phyloP scores from a whole-genome alignment of 148 eudicot genomes.

The Fagopyrum homotropicum region DNA sequence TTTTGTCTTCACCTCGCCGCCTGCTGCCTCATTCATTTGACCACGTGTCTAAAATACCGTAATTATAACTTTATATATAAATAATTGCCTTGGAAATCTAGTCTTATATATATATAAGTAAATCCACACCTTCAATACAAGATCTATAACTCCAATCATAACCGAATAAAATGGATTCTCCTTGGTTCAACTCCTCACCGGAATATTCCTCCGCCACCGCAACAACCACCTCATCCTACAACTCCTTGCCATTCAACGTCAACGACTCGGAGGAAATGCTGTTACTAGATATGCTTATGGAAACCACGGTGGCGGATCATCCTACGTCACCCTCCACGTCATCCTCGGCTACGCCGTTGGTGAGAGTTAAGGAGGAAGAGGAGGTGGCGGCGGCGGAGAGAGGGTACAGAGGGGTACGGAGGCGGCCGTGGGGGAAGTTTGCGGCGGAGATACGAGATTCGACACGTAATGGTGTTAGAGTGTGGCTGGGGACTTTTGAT shows the following conservation, averaged over 20 bases:
- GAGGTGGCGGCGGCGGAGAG: conserved; percentile 6
- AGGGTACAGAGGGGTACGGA: conserved; percentile 48
- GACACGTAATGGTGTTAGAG: conserved; percentile 45
- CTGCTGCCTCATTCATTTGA: conserved; percentile 1
- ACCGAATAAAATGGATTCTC: background rate
- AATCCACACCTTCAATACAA: background rate
- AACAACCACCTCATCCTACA: background rate
- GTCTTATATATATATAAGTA: background rate
- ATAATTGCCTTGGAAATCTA: background rate
- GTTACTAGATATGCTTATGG: conserved; percentile 26
- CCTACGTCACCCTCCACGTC: conserved; percentile 14
- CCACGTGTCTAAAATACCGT: background rate
- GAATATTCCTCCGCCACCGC: conserved; percentile 3
- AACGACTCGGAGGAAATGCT: conserved; percentile 35
- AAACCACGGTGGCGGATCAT: conserved; percentile 8
- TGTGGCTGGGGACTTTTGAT: conserved; percentile 72
- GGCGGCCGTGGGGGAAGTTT: conserved; percentile 62
- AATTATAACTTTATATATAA: background rate
- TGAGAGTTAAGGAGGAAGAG: conserved; percentile 8
- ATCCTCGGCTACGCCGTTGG: background rate
- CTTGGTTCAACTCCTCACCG: background rate
- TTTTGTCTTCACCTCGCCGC: conserved; percentile 5
- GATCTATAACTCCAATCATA: background rate
- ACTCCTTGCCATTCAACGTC: conserved; percentile 23
- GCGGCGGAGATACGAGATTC: conserved; percentile 68